Evolutionary conservation across 108 stramenopile species (phyloP), one percentile per base, ranked within the genome.

Genomic region (Nannochloropsis salina): DNA sequence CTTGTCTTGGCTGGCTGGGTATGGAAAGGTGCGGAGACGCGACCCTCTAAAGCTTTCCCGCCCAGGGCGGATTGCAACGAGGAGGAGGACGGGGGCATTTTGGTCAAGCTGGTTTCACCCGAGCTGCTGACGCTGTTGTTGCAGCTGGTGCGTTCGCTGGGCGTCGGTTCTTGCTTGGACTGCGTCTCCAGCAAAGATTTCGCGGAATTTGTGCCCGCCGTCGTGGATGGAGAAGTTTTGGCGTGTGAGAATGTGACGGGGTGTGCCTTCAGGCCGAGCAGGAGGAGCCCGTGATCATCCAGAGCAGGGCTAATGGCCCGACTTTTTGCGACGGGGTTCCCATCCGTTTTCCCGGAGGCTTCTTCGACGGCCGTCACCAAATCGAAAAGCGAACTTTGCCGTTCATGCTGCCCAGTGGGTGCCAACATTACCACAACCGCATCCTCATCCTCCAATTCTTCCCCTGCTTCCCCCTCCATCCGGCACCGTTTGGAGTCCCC

Each of bases 351-450:
- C 61, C 6, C 61, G 4, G 61, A 74, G 20, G 61, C 5, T 74
- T 74, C n/a, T n/a, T 74, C 61, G 20, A n/a, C 61, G 61, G 61
- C 61, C 61, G 15, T n/a, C 6, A 74, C 61, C 3, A 74, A 6
- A n/a, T 74, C 20, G n/a, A 74, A 74, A 74, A 74, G 61, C 15
- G 61, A 74, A n/a, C n/a, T n/a, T 74, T 74, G 61, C 61, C n/a
- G 6, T n/a, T 74, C 20, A 15, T 74, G 61, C 61, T 74, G 61
- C 61, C 12, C 47, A 12, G 47, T 15, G 10, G 47, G 12, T 51
- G 47, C 47, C 61, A 74, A n/a, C 61, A 74, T 74, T 1, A 74
- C 61, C 61, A 74, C 61, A 4, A 74, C 61, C 61, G 61, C 61
- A 74, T 74, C 61, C 3, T 74, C 61, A 8, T 74, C 61, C 20